Percentiles rank a stretch among this genome's conserved stretches.
These are phyloP conservation scores for Salix udensis DNA, from an alignment of 345 rosid genomes.

Conservation along the genomic window DNA sequence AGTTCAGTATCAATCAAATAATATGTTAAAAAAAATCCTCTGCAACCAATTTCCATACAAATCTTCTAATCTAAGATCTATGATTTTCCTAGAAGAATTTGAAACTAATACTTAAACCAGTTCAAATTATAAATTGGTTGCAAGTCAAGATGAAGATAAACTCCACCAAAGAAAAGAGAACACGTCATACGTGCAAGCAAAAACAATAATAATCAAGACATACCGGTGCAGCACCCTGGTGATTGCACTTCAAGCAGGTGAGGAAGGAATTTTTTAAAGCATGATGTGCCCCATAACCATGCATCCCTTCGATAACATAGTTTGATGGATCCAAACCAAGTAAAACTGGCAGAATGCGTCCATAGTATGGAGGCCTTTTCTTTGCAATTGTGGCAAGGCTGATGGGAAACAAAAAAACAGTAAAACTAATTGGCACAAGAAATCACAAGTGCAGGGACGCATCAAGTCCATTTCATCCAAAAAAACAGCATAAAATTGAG, in stretches of 20 bases:
- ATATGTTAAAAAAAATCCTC: not conserved
- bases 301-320: constrained; percentile 53
- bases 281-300: constrained; percentile 56
- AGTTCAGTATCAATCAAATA: not conserved
- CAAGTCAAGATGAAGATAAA: not conserved
- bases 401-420: constrained; percentile 27
- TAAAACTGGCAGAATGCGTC: constrained; percentile 86
- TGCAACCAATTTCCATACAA: too few species aligned
- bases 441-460: not conserved
- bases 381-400: constrained; percentile 86
- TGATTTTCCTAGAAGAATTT: not conserved
- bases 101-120: not conserved
- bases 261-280: constrained; percentile 69
- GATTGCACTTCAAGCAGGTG: constrained; percentile 75
- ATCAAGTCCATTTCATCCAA: not conserved
- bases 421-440: not conserved
- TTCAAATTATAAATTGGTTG: not conserved
- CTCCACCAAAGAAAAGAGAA: not conserved
- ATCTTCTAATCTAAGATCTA: not conserved
- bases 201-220: constrained; percentile 14
- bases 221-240: constrained; percentile 98
- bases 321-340: constrained; percentile 78
- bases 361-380: constrained; percentile 81
- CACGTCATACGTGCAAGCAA: not conserved
- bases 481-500: not conserved